Base-by-base conservation (phyloP, 179 eudicot genomes). In the Beta macrorhiza region DNA sequence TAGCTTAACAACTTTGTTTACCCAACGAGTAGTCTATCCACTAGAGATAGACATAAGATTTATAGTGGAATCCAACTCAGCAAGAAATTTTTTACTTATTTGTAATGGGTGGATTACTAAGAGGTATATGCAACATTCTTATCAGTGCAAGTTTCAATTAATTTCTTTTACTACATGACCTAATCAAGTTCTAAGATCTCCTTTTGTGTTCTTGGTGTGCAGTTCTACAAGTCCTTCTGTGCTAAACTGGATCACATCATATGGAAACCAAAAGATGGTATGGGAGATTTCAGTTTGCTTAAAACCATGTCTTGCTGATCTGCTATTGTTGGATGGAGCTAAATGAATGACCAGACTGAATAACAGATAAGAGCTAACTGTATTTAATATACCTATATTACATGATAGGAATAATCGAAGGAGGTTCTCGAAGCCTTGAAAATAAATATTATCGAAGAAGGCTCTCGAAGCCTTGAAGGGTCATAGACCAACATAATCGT, bases 191-290 rank as follows among this genome's bases (percentile, higher is more conserved):
- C 74, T 84, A 58, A 62, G 51, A 25, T 61, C 22, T 68, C 7
- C 45, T 51, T n/a, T 32, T 57, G 22, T 64, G 59, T 47, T 79
- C 3, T 57, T 64, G 61, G 72, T 14, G 14, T 88, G 90, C 95
- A 95, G 99, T 95, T 95, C 67, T 95, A 93, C 95, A 95, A 95
- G 84, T 87, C 80, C 81, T 87, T 95, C 52, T 92, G 91, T 67
- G 82, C 86, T 32, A 90, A 85, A 76, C 83, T 95, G 69, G 94
- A 93, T 69, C 87, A 89, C 73, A 87, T 95, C 55, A 93, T 93
- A 79, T 95, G 93, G 97, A 93, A 84, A 84, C 90, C 99, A 11
- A 84, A 85, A 74, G 92, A 88, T 37, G 89, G 88, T 37, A 75
- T 67, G 77, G 58, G 78, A 16, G 81, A 74, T 71, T 37, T 87